phyloP scores from a whole-genome alignment of 2,329 filamentous ascomycete genomes.

The Seiridium unicorne region DNA sequence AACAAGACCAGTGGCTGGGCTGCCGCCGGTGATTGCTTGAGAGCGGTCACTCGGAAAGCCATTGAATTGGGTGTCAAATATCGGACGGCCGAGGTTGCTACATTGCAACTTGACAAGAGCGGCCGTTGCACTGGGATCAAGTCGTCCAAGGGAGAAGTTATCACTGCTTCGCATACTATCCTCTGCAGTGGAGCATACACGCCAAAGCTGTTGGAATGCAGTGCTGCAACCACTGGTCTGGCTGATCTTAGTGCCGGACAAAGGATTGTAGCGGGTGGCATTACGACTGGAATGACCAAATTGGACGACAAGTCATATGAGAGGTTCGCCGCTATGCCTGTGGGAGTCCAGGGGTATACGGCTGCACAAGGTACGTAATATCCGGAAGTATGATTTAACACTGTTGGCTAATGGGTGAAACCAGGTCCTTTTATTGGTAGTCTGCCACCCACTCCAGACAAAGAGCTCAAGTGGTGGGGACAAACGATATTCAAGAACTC shows the following conservation, averaged over 20 bases:
- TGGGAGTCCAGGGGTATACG: conserved; percentile 30
- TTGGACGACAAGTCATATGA: conserved; percentile 45
- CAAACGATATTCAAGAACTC: conserved; percentile 58
- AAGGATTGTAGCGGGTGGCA: conserved; percentile 57
- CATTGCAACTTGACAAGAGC: conserved; percentile 42
- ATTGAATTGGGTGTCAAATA: conserved; percentile 59
- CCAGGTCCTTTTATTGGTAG: conserved; percentile 54
- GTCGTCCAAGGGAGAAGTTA: conserved; percentile 39
- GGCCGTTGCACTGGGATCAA: conserved; percentile 48
- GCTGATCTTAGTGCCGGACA: conserved; percentile 48
- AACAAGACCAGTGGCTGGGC: conserved; percentile 64
- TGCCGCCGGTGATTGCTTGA: conserved; percentile 57
- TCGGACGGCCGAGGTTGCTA: conserved; percentile 48
- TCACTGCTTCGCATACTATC: conserved; percentile 50
- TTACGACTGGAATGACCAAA: conserved; percentile 56
- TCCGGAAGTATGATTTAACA: background rate
- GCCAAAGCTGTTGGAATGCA: conserved; percentile 51
- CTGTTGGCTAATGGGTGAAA: conserved; percentile 30
- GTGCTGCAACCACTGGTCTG: conserved; percentile 44
- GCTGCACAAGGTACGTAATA: conserved; percentile 32
- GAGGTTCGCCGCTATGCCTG: conserved; percentile 48
- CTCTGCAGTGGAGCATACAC: conserved; percentile 59
- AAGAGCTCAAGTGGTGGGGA: conserved; percentile 58
- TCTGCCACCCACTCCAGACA: conserved; percentile 49
- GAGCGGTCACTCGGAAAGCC: conserved; percentile 50